Percentiles rank a stretch among this genome's conserved stretches.
phyloP scores from a whole-genome alignment of 2,329 filamentous ascomycete genomes.

The Colletotrichum shisoi region DNA sequence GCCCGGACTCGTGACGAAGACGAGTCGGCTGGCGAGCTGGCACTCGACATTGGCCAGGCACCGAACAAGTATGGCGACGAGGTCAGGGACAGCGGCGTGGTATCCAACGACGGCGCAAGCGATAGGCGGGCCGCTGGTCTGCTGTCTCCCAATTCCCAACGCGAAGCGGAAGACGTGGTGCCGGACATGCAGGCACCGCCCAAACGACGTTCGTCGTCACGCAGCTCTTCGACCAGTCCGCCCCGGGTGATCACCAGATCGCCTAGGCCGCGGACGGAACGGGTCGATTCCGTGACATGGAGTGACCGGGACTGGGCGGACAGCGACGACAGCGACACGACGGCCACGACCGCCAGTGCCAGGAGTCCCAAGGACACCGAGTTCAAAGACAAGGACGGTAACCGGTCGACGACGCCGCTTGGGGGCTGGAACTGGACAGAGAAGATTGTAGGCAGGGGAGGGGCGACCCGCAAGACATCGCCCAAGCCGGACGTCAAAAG shows the following conservation, averaged over 20 bases:
- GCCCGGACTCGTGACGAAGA: constrained; percentile 73
- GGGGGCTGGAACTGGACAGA: constrained; percentile 62
- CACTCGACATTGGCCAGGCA: constrained; percentile 64
- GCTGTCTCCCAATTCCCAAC: constrained; percentile 37
- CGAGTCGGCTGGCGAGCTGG: constrained; percentile 73
- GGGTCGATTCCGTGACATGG: constrained; percentile 67
- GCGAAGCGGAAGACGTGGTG: constrained; percentile 57
- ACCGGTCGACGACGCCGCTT: constrained; percentile 40
- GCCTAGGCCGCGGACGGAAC: constrained; percentile 20
- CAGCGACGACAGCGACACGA: constrained; percentile 57
- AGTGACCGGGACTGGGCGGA: constrained; percentile 71
- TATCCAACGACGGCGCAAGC: constrained; percentile 8
- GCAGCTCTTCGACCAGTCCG: constrained; percentile 33
- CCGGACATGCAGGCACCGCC: constrained; percentile 53
- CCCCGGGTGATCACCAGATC: constrained; percentile 25
- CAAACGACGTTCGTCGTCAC: constrained; percentile 31
- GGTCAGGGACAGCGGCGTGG: constrained; percentile 56
- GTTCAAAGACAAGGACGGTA: constrained; percentile 41
- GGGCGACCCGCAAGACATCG: constrained; percentile 22
- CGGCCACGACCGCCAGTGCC: constrained; percentile 37
- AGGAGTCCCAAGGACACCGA: constrained; percentile 37
- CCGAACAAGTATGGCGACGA: constrained; percentile 72
- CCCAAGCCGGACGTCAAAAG: constrained; percentile 14
- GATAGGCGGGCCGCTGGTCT: constrained; percentile 45
- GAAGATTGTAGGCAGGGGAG: constrained; percentile 59